These are phyloP conservation scores for Beta macrorhiza DNA, from an alignment of 179 eudicot species.

Conservation along the genomic window DNA sequence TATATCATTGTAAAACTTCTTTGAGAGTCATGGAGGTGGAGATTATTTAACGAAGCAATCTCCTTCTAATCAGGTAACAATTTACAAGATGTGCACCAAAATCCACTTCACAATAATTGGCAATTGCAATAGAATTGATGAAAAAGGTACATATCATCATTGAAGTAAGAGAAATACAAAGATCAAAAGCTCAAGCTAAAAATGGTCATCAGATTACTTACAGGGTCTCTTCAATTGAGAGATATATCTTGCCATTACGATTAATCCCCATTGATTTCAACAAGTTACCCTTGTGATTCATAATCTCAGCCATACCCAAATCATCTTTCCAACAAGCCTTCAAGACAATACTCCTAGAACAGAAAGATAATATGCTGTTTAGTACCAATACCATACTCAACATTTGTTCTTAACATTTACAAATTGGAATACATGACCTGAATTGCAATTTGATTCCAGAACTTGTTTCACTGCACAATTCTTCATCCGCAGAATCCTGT, in stretches of 20 bases:
- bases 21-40: not conserved
- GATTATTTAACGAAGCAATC: not conserved
- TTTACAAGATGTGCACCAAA: too few relatives aligned
- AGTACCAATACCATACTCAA: not conserved
- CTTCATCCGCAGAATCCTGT: constrained; percentile 46
- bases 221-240: constrained; percentile 76
- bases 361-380: not conserved
- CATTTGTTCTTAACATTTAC: not conserved
- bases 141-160: not conserved
- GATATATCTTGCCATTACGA: constrained; percentile 57
- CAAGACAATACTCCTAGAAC: constrained; percentile 48
- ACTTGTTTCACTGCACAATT: constrained; percentile 30
- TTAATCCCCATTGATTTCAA: constrained; percentile 67
- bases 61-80: not conserved
- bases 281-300: constrained; percentile 64
- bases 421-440: constrained; percentile 33
- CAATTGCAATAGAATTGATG: not conserved
- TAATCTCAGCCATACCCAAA: constrained; percentile 72
- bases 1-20: not conserved
- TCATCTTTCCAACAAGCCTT: constrained; percentile 68
- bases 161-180: not conserved
- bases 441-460: constrained; percentile 46
- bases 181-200: not conserved
- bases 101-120: not conserved
- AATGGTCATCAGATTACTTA: constrained; percentile 34